Percentiles rank a stretch among this genome's conserved stretches.
Evolutionary conservation across 2,329 filamentous ascomycete species (phyloP).

Genomic region (Dothideomycetes sp.): DNA sequence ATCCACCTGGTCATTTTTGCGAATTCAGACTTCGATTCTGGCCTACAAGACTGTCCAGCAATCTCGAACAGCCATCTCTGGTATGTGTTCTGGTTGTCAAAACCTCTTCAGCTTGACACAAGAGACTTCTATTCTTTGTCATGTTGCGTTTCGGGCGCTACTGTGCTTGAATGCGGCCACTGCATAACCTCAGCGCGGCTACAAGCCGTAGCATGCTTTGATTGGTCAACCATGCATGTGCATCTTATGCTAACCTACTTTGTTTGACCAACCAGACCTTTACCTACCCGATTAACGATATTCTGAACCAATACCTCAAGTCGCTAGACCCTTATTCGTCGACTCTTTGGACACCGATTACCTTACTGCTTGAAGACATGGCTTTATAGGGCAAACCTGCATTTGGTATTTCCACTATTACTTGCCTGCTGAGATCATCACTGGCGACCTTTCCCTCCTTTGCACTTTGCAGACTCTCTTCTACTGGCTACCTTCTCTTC

Average conservation of each 20-base stretch:
- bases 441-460: conserved; percentile 9
- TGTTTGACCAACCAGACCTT: conserved; percentile 6
- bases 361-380: conserved; percentile 9
- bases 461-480: not conserved
- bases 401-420: conserved; percentile 3
- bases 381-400: conserved; percentile 10
- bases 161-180: conserved; percentile 10
- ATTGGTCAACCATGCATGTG: conserved; percentile 5
- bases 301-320: too few species aligned
- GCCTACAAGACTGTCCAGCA: too few species aligned
- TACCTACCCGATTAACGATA: conserved; percentile 4
- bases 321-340: not conserved
- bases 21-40: too few species aligned
- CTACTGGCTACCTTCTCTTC: not conserved
- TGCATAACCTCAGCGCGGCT: conserved; percentile 12
- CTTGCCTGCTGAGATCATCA: conserved; percentile 6
- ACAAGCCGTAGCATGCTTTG: conserved; percentile 3
- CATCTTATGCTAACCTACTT: conserved; percentile 9
- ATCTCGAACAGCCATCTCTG: too few species aligned
- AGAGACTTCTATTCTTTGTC: not conserved
- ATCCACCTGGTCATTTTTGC: too few species aligned
- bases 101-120: not conserved
- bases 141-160: conserved; percentile 7
- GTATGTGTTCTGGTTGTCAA: conserved; percentile 1
- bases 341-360: conserved; percentile 9